phyloP scores from a whole-genome alignment of 306 rosid species.

The Fagus sylvatica region DNA sequence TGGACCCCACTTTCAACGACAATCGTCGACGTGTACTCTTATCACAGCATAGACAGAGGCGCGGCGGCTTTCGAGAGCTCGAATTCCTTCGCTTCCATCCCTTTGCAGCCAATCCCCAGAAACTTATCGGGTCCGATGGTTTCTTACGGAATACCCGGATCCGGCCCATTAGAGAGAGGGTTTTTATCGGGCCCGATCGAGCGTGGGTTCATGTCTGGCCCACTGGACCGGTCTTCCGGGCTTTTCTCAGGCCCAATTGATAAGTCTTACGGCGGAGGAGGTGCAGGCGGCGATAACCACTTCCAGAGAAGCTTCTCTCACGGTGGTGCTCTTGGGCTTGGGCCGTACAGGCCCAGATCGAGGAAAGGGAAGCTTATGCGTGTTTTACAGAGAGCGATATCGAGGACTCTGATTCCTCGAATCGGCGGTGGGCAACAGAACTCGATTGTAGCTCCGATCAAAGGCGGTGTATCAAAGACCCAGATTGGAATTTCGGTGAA shows the following conservation, averaged over 20 bases:
- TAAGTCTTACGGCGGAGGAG: conserved; percentile 10
- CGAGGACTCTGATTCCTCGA: conserved; percentile 56
- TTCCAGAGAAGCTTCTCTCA: conserved; percentile 88
- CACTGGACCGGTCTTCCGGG: conserved; percentile 66
- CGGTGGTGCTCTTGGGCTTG: conserved; percentile 49
- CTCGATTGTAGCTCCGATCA: conserved; percentile 77
- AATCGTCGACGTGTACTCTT: conserved; percentile 70
- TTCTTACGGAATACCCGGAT: conserved; percentile 48
- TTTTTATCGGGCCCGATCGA: conserved; percentile 95
- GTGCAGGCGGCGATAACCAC: conserved; percentile 42
- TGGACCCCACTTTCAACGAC: conserved; percentile 91
- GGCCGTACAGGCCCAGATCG: conserved; percentile 45
- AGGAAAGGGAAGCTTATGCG: conserved; percentile 59
- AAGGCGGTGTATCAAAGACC: conserved; percentile 55
- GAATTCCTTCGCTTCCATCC: conserved; percentile 86
- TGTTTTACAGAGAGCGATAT: conserved; percentile 60
- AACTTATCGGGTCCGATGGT: conserved; percentile 72
- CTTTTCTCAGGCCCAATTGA: conserved; percentile 88
- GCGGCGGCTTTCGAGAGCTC: conserved; percentile 92
- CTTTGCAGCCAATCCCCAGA: conserved; percentile 86
- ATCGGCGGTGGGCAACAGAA: conserved; percentile 47
- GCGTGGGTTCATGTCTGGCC: conserved; percentile 97
- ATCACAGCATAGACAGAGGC: conserved; percentile 65
- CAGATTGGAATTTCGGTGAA: conserved; percentile 65
- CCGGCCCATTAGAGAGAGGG: conserved; percentile 88